These are phyloP conservation scores for Aphanomyces euteiches DNA, from an alignment of 352 stramenopile species.

Conservation along the genomic window DNA sequence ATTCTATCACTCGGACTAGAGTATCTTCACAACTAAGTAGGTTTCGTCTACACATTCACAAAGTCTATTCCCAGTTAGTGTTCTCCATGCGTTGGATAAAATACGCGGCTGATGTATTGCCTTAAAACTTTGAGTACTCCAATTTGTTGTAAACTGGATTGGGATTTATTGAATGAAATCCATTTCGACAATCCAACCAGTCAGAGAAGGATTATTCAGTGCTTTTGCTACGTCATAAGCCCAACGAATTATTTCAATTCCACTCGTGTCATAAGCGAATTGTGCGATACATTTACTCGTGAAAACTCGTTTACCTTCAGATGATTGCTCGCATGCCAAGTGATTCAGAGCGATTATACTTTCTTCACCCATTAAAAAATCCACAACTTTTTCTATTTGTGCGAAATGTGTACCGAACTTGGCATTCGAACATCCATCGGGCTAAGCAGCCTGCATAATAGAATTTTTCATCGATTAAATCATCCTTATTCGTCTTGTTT, in stretches of 20 bases:
- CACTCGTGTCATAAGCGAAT: background rate
- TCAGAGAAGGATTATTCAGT: background rate
- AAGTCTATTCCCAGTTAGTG: no score
- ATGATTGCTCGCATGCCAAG: no score
- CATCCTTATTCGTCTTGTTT: background rate
- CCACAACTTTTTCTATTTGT: background rate
- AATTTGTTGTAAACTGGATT: no score
- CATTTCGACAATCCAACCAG: constrained; percentile 3
- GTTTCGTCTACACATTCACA: no score
- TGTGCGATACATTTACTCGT: background rate
- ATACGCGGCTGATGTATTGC: no score
- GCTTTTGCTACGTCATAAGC: background rate
- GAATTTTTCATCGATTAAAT: background rate
- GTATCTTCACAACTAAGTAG: no score
- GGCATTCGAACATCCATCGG: background rate
- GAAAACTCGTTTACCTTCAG: background rate
- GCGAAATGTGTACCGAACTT: background rate
- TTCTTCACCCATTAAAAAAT: background rate
- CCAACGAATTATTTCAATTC: background rate
- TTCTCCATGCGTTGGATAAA: no score
- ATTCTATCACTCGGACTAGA: no score
- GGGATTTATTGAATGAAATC: constrained; percentile 4
- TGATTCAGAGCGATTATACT: no score
- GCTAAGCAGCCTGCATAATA: background rate
- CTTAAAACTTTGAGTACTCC: no score